Conservation (phyloP, 2,329 filamentous ascomycete genomes). For the Pseudogymnoascus sp. region DNA sequence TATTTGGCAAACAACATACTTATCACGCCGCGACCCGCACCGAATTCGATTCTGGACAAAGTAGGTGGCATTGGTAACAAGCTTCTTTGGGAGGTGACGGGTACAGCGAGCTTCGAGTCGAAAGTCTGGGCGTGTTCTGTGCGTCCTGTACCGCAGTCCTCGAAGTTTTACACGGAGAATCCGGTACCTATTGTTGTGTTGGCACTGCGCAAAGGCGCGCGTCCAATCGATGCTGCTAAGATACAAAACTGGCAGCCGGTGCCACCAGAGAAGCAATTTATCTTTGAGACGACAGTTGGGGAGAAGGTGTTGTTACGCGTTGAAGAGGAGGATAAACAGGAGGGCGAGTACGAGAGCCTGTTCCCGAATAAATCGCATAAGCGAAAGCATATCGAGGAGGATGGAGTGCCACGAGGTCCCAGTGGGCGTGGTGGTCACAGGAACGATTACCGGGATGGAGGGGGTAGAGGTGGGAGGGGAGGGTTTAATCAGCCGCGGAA, state of each 20-base stretch:
- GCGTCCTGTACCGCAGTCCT: conserved; percentile 58
- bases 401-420: conserved; percentile 33
- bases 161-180: conserved; percentile 71
- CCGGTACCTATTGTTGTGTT: conserved; percentile 72
- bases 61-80: conserved; percentile 81
- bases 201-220: conserved; percentile 65
- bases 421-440: conserved; percentile 27
- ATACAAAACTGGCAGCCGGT: conserved; percentile 81
- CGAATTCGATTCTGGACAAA: conserved; percentile 64
- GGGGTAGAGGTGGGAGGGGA: conserved; percentile 31
- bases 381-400: conserved; percentile 52
- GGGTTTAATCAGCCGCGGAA: conserved; percentile 10
- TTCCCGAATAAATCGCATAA: conserved; percentile 53
- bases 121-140: conserved; percentile 82
- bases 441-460: conserved; percentile 25
- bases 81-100: conserved; percentile 75
- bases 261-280: conserved; percentile 58
- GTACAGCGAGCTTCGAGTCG: conserved; percentile 65
- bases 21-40: conserved; percentile 72
- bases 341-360: conserved; percentile 55
- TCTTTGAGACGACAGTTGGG: conserved; percentile 75
- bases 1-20: conserved; percentile 84
- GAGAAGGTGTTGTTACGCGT: conserved; percentile 80
- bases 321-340: conserved; percentile 57
- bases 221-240: conserved; percentile 69